A percentile compares a stretch with the other conserved stretches of the same genome.
These are phyloP conservation scores for Agaricus sinodeliciosus DNA, from an alignment of 768 basidiomycete genomes.

Conservation along the genomic window DNA sequence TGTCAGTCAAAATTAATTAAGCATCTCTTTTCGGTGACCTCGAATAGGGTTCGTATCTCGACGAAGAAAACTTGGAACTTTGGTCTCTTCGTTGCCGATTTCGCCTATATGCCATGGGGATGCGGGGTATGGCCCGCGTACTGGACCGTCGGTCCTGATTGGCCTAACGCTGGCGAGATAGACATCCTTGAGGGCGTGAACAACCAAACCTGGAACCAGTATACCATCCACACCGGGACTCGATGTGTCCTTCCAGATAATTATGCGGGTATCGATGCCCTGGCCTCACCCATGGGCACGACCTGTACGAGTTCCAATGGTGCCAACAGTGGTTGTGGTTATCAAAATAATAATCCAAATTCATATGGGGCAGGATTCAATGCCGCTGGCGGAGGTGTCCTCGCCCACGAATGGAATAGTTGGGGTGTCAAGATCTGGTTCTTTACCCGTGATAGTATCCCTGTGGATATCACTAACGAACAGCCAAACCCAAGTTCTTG, in stretches of 20 bases:
- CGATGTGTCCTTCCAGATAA: slow-evolving; percentile 29
- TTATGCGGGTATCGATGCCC: slow-evolving; percentile 12
- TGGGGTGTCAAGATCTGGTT: slow-evolving; percentile 48
- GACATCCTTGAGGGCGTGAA: slow-evolving; percentile 75
- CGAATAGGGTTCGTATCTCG: slow-evolving; percentile 56
- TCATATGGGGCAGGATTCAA: slow-evolving; percentile 41
- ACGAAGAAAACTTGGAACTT: slow-evolving; percentile 51
- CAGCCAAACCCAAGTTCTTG: slow-evolving; percentile 41
- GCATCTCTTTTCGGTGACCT: background rate
- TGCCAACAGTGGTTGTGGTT: slow-evolving; percentile 44
- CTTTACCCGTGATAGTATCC: slow-evolving; percentile 43
- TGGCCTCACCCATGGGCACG: slow-evolving; percentile 20
- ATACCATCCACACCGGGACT: slow-evolving; percentile 53
- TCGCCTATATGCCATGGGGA: slow-evolving; percentile 63
- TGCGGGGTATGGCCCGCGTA: slow-evolving; percentile 57
- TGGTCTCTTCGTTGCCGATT: slow-evolving; percentile 71
- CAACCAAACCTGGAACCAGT: slow-evolving; percentile 47
- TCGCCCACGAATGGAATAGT: slow-evolving; percentile 43
- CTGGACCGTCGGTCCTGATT: slow-evolving; percentile 43
- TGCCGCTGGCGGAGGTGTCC: slow-evolving; percentile 41
- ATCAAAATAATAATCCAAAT: slow-evolving; percentile 29
- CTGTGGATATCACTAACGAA: slow-evolving; percentile 38
- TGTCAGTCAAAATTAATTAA: slow-evolving; percentile 8
- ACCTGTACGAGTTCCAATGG: slow-evolving; percentile 32
- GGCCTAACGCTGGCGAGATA: slow-evolving; percentile 55